Evolutionary conservation across 768 basidiomycete genomes (phyloP).

Genomic region (Lentinula lateritia): DNA sequence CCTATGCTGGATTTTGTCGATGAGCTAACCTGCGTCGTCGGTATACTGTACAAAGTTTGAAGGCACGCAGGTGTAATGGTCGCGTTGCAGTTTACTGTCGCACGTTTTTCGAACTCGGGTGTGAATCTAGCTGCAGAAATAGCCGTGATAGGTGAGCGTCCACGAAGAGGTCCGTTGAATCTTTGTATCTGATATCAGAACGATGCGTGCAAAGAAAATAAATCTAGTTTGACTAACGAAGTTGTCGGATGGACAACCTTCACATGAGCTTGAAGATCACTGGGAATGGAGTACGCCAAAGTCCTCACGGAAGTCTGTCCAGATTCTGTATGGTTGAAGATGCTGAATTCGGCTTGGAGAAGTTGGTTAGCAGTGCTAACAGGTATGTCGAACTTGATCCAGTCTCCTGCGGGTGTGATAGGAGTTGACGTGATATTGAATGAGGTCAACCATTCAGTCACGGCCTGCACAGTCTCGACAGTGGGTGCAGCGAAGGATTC

Average conservation of each 20-base stretch:
- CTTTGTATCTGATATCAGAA: conserved; percentile 1
- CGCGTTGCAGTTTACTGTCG: background rate
- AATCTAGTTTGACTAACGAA: conserved; percentile 15
- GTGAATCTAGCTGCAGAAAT: background rate
- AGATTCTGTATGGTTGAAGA: conserved; percentile 27
- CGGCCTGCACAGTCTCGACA: conserved; percentile 19
- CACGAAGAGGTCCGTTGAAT: conserved; percentile 3
- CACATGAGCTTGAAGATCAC: conserved; percentile 22
- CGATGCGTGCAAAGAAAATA: background rate
- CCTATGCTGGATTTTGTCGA: conserved; percentile 16
- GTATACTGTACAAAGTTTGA: conserved; percentile 19
- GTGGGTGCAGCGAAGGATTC: conserved; percentile 14
- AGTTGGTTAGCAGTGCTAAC: conserved; percentile 29
- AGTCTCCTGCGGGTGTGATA: conserved; percentile 24
- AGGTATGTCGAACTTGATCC: conserved; percentile 25
- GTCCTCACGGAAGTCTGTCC: conserved; percentile 26
- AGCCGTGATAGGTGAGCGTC: conserved; percentile 2
- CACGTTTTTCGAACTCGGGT: background rate
- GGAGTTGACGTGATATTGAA: conserved; percentile 14
- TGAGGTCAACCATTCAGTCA: conserved; percentile 33
- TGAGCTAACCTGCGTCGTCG: conserved; percentile 8
- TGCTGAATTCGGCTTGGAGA: conserved; percentile 27
- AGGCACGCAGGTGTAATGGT: conserved; percentile 22
- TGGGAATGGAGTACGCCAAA: conserved; percentile 30
- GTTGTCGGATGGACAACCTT: conserved; percentile 28